These are phyloP conservation scores for Aspergillus biplanus DNA, from an alignment of 495 filamentous ascomycete genomes.

Conservation along the genomic window DNA sequence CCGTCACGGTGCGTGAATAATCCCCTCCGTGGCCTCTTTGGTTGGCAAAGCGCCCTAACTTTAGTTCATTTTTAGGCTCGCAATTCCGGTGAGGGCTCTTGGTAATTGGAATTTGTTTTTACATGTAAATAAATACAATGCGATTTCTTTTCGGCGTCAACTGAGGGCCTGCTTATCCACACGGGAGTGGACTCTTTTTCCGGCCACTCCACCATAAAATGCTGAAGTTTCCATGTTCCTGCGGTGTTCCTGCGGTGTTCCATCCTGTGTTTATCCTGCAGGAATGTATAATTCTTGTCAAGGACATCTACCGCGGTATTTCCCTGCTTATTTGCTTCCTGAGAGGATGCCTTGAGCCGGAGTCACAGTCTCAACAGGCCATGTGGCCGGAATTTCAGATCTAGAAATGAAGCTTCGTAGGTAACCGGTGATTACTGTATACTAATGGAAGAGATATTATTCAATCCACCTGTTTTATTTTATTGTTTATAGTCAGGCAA, in stretches of 20 bases:
- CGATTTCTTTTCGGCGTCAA: conserved; percentile 42
- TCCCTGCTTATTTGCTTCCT: too few species aligned
- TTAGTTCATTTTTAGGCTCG: conserved; percentile 38
- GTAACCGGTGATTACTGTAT: too few species aligned
- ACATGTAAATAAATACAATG: conserved; percentile 52
- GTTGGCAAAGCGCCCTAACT: not conserved
- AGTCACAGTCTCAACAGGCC: too few species aligned
- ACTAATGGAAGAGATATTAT: too few species aligned
- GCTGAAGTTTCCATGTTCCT: not conserved
- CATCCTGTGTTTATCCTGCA: not conserved
- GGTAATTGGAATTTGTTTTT: conserved; percentile 39
- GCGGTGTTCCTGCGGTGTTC: not conserved
- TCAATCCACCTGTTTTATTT: too few species aligned
- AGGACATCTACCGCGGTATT: too few species aligned
- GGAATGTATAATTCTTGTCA: not conserved
- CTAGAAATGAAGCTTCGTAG: too few species aligned
- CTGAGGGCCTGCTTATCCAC: conserved; percentile 31
- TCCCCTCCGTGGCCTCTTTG: not conserved
- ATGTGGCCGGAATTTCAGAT: too few species aligned
- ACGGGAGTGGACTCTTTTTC: conserved; percentile 7
- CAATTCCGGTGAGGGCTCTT: conserved; percentile 47
- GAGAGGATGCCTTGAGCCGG: too few species aligned
- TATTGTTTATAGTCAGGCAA: too few species aligned
- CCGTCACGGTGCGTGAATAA: conserved; percentile 41
- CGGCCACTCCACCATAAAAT: not conserved